phyloP scores from a whole-genome alignment of 495 filamentous ascomycete species.

The Aspergillus cristatus region DNA sequence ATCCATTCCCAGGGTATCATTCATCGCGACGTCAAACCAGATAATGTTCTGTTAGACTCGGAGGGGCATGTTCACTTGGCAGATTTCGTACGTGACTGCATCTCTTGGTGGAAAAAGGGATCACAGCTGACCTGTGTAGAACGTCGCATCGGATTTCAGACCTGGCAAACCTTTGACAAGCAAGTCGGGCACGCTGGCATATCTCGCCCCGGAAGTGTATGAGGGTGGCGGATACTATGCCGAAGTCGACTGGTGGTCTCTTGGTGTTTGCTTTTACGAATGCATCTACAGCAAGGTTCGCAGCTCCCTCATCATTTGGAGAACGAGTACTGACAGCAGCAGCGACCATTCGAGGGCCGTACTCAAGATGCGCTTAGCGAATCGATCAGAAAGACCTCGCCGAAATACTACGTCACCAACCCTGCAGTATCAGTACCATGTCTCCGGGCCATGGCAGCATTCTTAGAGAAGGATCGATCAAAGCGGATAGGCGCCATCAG shows the following conservation, averaged over 20 bases:
- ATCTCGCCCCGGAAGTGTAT: conserved; percentile 94
- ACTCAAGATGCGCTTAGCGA: conserved; percentile 70
- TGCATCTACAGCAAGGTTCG: conserved; percentile 97
- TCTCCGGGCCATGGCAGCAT: conserved; percentile 71
- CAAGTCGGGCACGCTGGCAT: conserved; percentile 93
- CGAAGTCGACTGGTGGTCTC: conserved; percentile 96
- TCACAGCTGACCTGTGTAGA: conserved; percentile 51
- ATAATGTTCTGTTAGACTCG: conserved; percentile 88
- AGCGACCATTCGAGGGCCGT: conserved; percentile 87
- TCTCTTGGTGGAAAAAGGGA: not conserved
- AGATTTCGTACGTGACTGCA: conserved; percentile 67
- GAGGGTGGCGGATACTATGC: conserved; percentile 73
- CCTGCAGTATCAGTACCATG: conserved; percentile 81
- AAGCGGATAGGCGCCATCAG: conserved; percentile 70
- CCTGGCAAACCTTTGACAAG: conserved; percentile 79
- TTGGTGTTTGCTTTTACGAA: conserved; percentile 95
- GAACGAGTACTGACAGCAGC: conserved; percentile 17
- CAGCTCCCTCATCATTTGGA: not conserved
- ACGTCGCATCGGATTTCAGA: conserved; percentile 89
- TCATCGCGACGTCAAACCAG: conserved; percentile 93
- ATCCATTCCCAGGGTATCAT: conserved; percentile 90
- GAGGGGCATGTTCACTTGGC: conserved; percentile 97
- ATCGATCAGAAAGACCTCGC: conserved; percentile 72
- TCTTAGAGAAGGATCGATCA: conserved; percentile 71
- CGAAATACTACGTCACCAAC: conserved; percentile 80